These are phyloP conservation scores for Nicotiana attenuata DNA, from an alignment of 257 asterid genomes.

Conservation along the genomic window DNA sequence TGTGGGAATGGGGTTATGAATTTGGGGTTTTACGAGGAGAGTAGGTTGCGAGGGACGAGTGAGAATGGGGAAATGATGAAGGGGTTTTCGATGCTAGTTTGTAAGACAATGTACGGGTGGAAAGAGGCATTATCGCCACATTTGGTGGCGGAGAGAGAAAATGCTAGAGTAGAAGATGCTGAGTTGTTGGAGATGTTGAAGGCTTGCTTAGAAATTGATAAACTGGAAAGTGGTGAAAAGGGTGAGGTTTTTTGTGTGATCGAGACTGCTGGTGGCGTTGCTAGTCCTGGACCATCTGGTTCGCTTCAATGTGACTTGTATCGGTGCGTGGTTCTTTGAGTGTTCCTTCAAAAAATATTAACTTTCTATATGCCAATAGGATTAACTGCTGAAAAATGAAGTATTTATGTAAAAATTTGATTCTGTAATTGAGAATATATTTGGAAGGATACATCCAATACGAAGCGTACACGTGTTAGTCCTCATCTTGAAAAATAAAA, in stretches of 20 bases:
- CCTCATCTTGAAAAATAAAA: neutral
- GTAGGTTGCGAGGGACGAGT: slow-evolving; percentile 44
- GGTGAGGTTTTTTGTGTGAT: slow-evolving; percentile 55
- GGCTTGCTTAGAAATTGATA: slow-evolving; percentile 43
- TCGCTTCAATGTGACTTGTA: slow-evolving; percentile 89
- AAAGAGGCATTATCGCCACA: slow-evolving; percentile 85
- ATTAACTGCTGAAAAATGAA: neutral
- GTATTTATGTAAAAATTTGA: neutral
- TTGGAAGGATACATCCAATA: neutral
- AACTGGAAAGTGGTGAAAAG: slow-evolving; percentile 22
- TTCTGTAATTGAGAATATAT: neutral
- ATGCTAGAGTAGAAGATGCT: slow-evolving; percentile 49
- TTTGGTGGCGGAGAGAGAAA: slow-evolving; percentile 84
- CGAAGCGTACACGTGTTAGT: neutral
- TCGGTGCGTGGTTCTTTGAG: slow-evolving; percentile 37
- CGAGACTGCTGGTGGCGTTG: slow-evolving; percentile 99
- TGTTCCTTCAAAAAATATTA: neutral
- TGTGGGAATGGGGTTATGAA: slow-evolving; percentile 36
- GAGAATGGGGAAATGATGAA: slow-evolving; percentile 37
- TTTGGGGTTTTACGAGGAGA: slow-evolving; percentile 61
- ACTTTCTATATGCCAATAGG: neutral
- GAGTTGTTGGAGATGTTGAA: slow-evolving; percentile 62
- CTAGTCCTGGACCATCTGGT: slow-evolving; percentile 97
- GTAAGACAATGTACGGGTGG: slow-evolving; percentile 84
- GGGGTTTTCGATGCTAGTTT: slow-evolving; percentile 50